These are phyloP conservation scores for Scolecobasidium constrictum DNA, from an alignment of 2,329 filamentous ascomycete species.

Conservation along the genomic window DNA sequence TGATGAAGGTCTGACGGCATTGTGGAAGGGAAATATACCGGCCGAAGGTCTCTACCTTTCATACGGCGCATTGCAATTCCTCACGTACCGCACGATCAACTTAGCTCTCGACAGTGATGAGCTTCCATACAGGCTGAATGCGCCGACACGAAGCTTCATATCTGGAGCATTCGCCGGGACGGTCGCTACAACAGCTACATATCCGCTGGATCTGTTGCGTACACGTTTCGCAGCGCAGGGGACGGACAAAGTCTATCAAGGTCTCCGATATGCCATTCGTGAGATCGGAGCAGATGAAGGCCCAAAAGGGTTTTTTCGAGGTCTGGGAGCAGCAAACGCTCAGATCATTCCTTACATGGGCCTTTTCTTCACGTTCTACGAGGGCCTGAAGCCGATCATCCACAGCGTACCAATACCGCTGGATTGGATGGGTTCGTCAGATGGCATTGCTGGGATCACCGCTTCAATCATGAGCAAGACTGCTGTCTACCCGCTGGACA, in stretches of 20 bases:
- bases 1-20: slow-evolving; percentile 70
- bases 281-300: slow-evolving; percentile 73
- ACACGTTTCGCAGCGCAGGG: slow-evolving; percentile 97
- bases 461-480: slow-evolving; percentile 81
- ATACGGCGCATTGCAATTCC: slow-evolving; percentile 86
- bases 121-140: slow-evolving; percentile 42
- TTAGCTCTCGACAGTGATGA: slow-evolving; percentile 42
- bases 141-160: slow-evolving; percentile 67
- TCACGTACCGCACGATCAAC: slow-evolving; percentile 68
- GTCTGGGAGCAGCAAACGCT: slow-evolving; percentile 65
- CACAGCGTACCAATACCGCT: slow-evolving; percentile 45
- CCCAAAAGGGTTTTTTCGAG: slow-evolving; percentile 71
- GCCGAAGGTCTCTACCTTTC: slow-evolving; percentile 89
- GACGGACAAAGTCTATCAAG: slow-evolving; percentile 64
- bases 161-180: slow-evolving; percentile 76
- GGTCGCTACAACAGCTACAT: slow-evolving; percentile 70
- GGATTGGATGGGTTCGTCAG: slow-evolving; percentile 56
- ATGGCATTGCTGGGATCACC: slow-evolving; percentile 71
- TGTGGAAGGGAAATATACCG: slow-evolving; percentile 98
- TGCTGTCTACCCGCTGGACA: slow-evolving; percentile 81
- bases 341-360: slow-evolving; percentile 98
- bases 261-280: slow-evolving; percentile 54
- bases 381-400: slow-evolving; percentile 47
- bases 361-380: slow-evolving; percentile 85
- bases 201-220: slow-evolving; percentile 84